Evolutionary conservation across 1,284 basidiomycete genomes (phyloP), one percentile per base, ranked within the genome.

Genomic region (Sporisorium exsertum): DNA sequence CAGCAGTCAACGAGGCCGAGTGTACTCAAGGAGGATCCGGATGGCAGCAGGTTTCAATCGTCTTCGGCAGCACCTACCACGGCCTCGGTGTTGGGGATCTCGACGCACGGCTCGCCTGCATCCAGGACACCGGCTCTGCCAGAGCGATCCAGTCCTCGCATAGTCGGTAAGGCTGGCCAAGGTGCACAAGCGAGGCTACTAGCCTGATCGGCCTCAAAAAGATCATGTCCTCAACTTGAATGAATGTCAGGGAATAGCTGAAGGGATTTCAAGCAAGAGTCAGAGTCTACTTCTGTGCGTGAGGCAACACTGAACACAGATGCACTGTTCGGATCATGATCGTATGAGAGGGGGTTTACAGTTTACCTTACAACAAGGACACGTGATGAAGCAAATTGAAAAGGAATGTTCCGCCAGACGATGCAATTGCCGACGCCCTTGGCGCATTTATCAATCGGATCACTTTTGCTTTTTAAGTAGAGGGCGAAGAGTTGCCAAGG

Each of bases 401-500:
- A 16, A 5, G 37, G 3, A 18, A 40, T 18, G 16, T 18, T 40
- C 5, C 8, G 37, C 37, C n/a, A 18, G 37, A 18, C 16, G 1
- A 8, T 40, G 37, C 18, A 18, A 40, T n/a, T 32, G 29, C 29
- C 29, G 29, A 32, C 29, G n/a, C n/a, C n/a, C n/a, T n/a, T n/a
- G n/a, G n/a, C n/a, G n/a, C n/a, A n/a, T n/a, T 32, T 5, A 32
- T 5, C 40, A 15, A 8, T 8, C 16, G 40, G 40, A 43, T 52
- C 32, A 67, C 16, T 18, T 55, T 9, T 62, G 64, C 56, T 72
- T 64, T 26, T 72, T 64, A 45, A 67, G 60, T 3, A 54, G 54
- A 26, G 70, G 64, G 15, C 61, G 58, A 16, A 72, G 53, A 9
- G 57, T 50, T 20, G 74, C 64, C 49, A 81, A 59, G 32, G 79